Percentiles rank a stretch among this genome's conserved stretches.
phyloP scores from a whole-genome alignment of 257 asterid species.

The Verbascum thapsus region DNA sequence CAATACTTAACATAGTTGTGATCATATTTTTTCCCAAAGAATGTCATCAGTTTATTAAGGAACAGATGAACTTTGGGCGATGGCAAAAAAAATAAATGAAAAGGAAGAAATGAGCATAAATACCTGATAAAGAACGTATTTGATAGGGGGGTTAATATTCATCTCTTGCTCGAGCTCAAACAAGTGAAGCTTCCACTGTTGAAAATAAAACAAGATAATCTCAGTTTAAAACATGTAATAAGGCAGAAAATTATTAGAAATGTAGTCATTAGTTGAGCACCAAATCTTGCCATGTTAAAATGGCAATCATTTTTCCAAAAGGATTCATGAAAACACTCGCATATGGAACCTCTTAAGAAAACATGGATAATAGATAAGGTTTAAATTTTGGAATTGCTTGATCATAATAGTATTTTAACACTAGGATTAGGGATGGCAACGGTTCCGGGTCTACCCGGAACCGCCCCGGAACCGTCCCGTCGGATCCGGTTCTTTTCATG shows the following conservation, averaged over 20 bases:
- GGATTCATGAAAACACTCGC: neutral
- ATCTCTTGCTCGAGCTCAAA: slow-evolving; percentile 81
- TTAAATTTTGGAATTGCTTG: slow-evolving; percentile 5
- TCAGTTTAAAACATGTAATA: neutral
- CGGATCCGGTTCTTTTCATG: no score
- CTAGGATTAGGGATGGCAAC: slow-evolving; percentile 2
- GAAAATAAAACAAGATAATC: slow-evolving; percentile 8
- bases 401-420: neutral
- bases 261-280: neutral
- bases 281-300: neutral
- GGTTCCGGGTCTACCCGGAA: no score
- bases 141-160: slow-evolving; percentile 62
- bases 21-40: no score
- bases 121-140: slow-evolving; percentile 82
- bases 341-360: neutral
- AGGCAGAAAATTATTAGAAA: neutral
- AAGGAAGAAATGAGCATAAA: neutral
- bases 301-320: neutral
- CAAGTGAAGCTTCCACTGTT: slow-evolving; percentile 83
- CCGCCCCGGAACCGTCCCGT: no score
- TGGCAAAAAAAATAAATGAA: neutral
- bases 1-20: no score
- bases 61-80: neutral
- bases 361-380: slow-evolving; percentile 2
- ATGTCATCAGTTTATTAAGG: slow-evolving; percentile 1